Evolutionary conservation across 192 early-diverging fungal genomes (phyloP).

Genomic region (Mortierella hygrophila): DNA sequence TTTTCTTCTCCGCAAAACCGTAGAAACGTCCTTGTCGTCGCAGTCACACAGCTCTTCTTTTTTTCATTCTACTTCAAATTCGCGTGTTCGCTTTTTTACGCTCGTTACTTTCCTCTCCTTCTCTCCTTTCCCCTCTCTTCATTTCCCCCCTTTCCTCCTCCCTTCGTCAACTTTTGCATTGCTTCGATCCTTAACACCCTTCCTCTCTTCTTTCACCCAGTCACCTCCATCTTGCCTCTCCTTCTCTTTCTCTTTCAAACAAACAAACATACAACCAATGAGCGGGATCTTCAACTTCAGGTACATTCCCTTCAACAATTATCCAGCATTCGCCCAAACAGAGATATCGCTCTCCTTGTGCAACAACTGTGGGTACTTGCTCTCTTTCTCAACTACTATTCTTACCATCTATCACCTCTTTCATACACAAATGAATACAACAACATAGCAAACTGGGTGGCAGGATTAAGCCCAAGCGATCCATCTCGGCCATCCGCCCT

Average conservation of each 20-base stretch:
- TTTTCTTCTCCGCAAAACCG: no score
- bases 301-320: neutral
- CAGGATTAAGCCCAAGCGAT: slow-evolving; percentile 42
- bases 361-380: neutral
- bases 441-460: slow-evolving; percentile 29
- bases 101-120: neutral
- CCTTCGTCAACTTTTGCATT: neutral
- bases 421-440: neutral
- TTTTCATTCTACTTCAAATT: neutral
- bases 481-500: slow-evolving; percentile 53
- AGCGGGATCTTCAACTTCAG: slow-evolving; percentile 45
- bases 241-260: neutral
- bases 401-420: neutral
- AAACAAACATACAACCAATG: slow-evolving; percentile 7
- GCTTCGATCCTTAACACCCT: no score
- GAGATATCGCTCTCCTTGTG: neutral
- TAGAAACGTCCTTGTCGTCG: no score
- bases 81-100: neutral
- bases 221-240: neutral
- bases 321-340: neutral
- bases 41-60: no score
- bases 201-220: neutral
- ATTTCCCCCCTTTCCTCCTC: neutral
- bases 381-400: neutral
- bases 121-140: neutral